phyloP scores from a whole-genome alignment of 148 eudicot species.

The Rhododendron vialii region DNA sequence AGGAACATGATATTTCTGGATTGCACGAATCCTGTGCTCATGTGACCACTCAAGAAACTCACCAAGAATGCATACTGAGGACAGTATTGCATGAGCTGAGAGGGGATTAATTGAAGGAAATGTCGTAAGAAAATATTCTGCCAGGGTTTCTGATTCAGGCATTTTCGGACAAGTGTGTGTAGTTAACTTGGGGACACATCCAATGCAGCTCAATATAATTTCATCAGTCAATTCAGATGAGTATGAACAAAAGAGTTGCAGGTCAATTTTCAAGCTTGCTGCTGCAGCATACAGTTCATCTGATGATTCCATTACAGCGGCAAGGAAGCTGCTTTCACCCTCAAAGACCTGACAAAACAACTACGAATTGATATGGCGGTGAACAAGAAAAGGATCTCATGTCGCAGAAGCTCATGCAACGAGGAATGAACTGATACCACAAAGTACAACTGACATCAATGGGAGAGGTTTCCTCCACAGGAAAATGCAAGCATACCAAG shows the following conservation, averaged over 20 bases:
- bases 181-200: constrained; percentile 30
- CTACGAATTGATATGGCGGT: not conserved
- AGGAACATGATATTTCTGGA: constrained; percentile 55
- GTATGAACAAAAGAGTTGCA: constrained; percentile 76
- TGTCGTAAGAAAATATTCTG: constrained; percentile 79
- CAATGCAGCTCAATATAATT: constrained; percentile 63
- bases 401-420: not conserved
- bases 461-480: not conserved
- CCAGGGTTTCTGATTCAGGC: constrained; percentile 79
- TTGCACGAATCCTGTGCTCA: constrained; percentile 44
- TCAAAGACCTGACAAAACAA: constrained; percentile 65
- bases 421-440: not conserved
- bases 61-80: constrained; percentile 51
- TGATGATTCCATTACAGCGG: constrained; percentile 77
- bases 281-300: constrained; percentile 95
- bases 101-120: constrained; percentile 92
- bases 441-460: not conserved
- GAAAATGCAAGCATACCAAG: not conserved
- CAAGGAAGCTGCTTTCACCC: constrained; percentile 68
- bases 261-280: constrained; percentile 66
- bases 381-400: not conserved
- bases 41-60: constrained; percentile 64
- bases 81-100: constrained; percentile 84
- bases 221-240: constrained; percentile 81
- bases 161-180: constrained; percentile 55